These are phyloP conservation scores for Pseudoneurospora amorphoporcata DNA, from an alignment of 495 filamentous ascomycete species.

Conservation along the genomic window DNA sequence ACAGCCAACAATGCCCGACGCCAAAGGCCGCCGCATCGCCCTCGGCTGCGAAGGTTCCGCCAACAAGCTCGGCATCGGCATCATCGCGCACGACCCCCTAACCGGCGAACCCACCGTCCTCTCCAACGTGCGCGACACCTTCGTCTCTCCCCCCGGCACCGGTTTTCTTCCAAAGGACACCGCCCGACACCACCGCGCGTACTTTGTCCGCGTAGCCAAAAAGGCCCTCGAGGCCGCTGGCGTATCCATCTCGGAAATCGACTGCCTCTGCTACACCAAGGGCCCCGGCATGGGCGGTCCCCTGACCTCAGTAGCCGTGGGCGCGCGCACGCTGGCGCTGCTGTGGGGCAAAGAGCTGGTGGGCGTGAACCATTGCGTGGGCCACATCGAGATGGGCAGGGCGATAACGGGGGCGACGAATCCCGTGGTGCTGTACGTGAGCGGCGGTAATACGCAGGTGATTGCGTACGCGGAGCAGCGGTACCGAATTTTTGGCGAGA, in stretches of 20 bases:
- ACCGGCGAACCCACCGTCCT: constrained; percentile 62
- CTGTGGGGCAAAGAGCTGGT: constrained; percentile 84
- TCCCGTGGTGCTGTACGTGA: constrained; percentile 92
- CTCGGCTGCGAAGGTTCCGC: constrained; percentile 94
- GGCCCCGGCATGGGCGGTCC: constrained; percentile 96
- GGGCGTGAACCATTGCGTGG: constrained; percentile 94
- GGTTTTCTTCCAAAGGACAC: constrained; percentile 97
- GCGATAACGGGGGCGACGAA: constrained; percentile 86
- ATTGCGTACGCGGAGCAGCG: constrained; percentile 90
- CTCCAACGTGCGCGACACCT: constrained; percentile 91
- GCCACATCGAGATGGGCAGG: constrained; percentile 97
- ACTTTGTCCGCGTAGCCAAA: constrained; percentile 71
- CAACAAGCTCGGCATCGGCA: constrained; percentile 92
- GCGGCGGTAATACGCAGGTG: constrained; percentile 94
- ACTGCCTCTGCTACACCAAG: constrained; percentile 91
- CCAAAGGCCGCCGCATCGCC: constrained; percentile 45
- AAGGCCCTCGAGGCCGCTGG: constrained; percentile 62
- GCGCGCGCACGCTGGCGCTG: constrained; percentile 68
- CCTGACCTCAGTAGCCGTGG: constrained; percentile 78
- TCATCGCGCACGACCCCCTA: constrained; percentile 67
- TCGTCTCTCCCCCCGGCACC: constrained; percentile 79
- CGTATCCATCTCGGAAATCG: constrained; percentile 52
- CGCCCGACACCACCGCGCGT: constrained; percentile 77
- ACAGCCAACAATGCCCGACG: constrained; percentile 2
- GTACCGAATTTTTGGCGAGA: constrained; percentile 96